Evolutionary conservation across 495 filamentous ascomycete species (phyloP).

Genomic region (Neurospora sp.): DNA sequence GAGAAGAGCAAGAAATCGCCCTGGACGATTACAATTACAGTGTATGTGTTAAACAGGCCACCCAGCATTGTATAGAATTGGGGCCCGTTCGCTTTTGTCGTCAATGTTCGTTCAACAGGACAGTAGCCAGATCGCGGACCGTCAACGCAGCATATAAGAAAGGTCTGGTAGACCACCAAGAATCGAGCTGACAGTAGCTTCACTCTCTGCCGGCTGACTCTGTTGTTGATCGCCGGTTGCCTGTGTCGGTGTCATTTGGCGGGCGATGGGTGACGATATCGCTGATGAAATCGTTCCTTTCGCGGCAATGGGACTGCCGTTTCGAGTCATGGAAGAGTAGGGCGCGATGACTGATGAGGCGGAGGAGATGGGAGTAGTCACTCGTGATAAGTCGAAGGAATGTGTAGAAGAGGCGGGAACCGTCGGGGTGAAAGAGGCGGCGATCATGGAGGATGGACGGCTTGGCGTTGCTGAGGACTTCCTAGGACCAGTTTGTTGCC

Average conservation of each 20-base stretch:
- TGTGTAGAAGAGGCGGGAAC: conserved; percentile 1
- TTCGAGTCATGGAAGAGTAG: neutral
- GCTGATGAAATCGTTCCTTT: conserved; percentile 1
- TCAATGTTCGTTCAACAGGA: neutral
- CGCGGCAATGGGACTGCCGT: neutral
- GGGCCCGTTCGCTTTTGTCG: neutral
- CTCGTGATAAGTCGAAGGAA: neutral
- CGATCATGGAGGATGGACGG: neutral
- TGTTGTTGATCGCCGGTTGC: neutral
- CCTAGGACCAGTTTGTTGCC: neutral
- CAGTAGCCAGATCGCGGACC: neutral
- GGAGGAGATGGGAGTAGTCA: conserved; percentile 12
- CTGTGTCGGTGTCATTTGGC: neutral
- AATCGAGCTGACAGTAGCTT: conserved; percentile 26
- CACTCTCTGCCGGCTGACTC: conserved; percentile 10
- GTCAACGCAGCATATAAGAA: conserved; percentile 42
- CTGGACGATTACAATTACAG: neutral
- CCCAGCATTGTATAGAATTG: neutral
- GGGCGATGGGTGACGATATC: neutral
- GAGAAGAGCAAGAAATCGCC: neutral
- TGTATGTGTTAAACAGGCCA: neutral
- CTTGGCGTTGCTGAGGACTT: neutral
- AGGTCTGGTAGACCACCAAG: conserved; percentile 39
- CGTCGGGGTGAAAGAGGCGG: neutral
- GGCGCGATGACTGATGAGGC: neutral